Evolutionary conservation across 352 stramenopile species (phyloP).

Genomic region (Plasmopara viticola): DNA sequence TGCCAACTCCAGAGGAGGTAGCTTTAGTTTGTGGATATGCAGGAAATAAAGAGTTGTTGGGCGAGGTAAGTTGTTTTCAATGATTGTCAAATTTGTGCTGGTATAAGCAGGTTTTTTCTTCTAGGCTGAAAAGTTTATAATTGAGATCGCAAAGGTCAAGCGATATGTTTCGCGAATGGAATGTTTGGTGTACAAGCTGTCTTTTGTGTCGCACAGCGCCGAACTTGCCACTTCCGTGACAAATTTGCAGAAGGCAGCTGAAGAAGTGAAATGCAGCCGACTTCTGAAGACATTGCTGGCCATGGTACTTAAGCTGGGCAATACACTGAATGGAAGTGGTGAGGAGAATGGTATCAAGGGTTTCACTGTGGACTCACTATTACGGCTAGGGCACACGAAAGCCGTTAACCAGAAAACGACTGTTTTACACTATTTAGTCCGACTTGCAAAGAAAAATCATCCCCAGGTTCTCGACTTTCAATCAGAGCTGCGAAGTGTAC

Average conservation of each 20-base stretch:
- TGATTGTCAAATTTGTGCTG: neutral
- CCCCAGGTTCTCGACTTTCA: conserved; percentile 88
- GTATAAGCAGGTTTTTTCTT: neutral
- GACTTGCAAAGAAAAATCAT: conserved; percentile 94
- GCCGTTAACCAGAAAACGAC: conserved; percentile 96
- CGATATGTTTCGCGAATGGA: conserved; percentile 61
- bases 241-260: conserved; percentile 86
- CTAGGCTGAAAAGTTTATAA: conserved; percentile 84
- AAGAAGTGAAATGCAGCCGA: conserved; percentile 91
- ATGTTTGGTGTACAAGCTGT: conserved; percentile 77
- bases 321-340: conserved; percentile 92
- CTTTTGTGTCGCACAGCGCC: conserved; percentile 59
- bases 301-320: conserved; percentile 96
- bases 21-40: conserved; percentile 72
- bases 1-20: conserved; percentile 91
- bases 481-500: conserved; percentile 81
- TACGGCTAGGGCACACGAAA: conserved; percentile 92
- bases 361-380: conserved; percentile 94
- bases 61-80: conserved; percentile 39
- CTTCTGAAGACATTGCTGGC: conserved; percentile 92
- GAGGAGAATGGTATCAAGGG: conserved; percentile 85
- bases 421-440: conserved; percentile 97
- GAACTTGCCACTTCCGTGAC: conserved; percentile 79
- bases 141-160: conserved; percentile 78
- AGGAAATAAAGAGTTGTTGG: conserved; percentile 54